These are phyloP conservation scores for Hydrangea macrophylla DNA, from an alignment of 148 eudicot species.

Conservation along the genomic window DNA sequence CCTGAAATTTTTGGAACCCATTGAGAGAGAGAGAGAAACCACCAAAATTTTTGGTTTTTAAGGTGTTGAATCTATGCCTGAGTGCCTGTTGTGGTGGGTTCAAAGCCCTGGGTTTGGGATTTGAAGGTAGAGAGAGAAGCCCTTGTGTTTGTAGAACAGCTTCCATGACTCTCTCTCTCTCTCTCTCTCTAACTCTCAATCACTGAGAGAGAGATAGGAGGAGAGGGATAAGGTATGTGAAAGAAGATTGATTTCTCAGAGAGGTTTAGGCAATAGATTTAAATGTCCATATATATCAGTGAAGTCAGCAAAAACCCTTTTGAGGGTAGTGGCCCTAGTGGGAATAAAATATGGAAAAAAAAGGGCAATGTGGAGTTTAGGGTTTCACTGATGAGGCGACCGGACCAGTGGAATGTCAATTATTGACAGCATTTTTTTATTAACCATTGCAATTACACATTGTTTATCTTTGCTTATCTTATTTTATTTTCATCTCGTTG, in stretches of 20 bases:
- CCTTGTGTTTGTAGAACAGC: slow-evolving; percentile 64
- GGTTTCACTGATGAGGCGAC: background rate
- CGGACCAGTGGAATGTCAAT: too few relatives aligned
- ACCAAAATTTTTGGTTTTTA: slow-evolving; percentile 43
- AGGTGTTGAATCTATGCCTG: slow-evolving; percentile 48
- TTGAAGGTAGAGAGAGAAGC: slow-evolving; percentile 62
- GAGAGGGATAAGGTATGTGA: background rate
- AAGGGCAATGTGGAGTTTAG: background rate
- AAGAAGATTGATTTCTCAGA: background rate
- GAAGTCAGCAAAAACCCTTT: background rate
- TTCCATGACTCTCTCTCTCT: slow-evolving; percentile 41
- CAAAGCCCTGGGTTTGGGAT: slow-evolving; percentile 55
- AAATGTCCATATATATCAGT: slow-evolving; percentile 1
- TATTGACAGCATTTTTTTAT: too few relatives aligned
- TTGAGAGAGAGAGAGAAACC: slow-evolving; percentile 45
- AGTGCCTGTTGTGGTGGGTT: slow-evolving; percentile 38
- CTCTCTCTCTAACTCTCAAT: background rate
- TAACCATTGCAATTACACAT: too few relatives aligned
- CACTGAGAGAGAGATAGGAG: slow-evolving; percentile 1
- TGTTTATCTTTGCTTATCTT: too few relatives aligned
- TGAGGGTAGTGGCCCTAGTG: background rate
- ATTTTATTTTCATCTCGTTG: too few relatives aligned
- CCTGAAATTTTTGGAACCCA: slow-evolving; percentile 55
- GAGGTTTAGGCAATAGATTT: too few relatives aligned
- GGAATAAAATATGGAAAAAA: background rate